These are phyloP conservation scores for Hyaloscypha finlandica DNA, from an alignment of 495 filamentous ascomycete genomes.

Conservation along the genomic window DNA sequence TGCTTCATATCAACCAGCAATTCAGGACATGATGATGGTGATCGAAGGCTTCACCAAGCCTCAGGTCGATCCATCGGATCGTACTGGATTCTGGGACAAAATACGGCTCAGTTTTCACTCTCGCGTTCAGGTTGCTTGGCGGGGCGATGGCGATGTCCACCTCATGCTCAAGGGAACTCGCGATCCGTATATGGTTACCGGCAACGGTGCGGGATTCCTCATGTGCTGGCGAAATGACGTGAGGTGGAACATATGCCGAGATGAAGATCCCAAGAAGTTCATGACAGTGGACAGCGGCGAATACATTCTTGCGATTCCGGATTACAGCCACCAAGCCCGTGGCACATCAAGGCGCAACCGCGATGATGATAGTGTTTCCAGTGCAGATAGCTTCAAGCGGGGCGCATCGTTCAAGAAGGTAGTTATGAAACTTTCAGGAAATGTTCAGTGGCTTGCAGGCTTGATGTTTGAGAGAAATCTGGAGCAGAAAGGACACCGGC, in stretches of 20 bases:
- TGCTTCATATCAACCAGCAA: constrained; percentile 94
- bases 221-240: constrained; percentile 98
- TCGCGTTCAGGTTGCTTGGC: constrained; percentile 85
- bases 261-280: constrained; percentile 84
- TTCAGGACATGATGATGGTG: constrained; percentile 99
- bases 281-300: constrained; percentile 95
- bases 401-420: constrained; percentile 92
- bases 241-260: constrained; percentile 76
- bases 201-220: constrained; percentile 88
- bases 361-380: constrained; percentile 64
- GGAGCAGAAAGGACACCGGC: constrained; percentile 48
- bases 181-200: constrained; percentile 92
- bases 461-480: constrained; percentile 88
- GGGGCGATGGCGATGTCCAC: constrained; percentile 93
- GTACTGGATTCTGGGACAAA: constrained; percentile 98
- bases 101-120: constrained; percentile 94
- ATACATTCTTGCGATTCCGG: constrained; percentile 90
- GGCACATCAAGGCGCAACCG: constrained; percentile 57
- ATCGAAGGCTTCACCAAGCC: constrained; percentile 97
- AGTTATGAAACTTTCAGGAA: constrained; percentile 95
- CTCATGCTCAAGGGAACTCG: constrained; percentile 88
- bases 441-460: constrained; percentile 86
- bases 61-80: constrained; percentile 88
- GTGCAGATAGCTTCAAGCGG: constrained; percentile 66
- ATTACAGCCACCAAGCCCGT: constrained; percentile 86